Evolutionary conservation across 2,329 filamentous ascomycete genomes (phyloP), one percentile per base, ranked within the genome.

Genomic region (Aspergillus sp.): DNA sequence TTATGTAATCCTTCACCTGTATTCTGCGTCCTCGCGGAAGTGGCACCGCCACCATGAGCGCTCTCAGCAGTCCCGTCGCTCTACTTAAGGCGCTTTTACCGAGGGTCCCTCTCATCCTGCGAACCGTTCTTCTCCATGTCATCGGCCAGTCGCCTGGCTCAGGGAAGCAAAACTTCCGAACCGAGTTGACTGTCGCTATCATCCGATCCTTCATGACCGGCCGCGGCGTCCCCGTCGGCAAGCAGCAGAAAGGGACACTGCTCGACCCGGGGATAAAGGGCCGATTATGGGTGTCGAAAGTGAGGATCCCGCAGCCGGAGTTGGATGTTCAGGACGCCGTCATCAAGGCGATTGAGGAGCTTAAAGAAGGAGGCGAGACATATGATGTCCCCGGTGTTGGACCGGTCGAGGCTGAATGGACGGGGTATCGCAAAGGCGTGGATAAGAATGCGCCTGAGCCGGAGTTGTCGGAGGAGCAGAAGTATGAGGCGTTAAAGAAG

Each of bases 231-330:
- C 79, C 85, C 25, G 75, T 96, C 23, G 78, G 82, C 0, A 82
- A 85, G 59, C 76, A 83, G 6, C 93, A 97, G 73, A 78, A 76
- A 43, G 66, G 84, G n/a, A 83, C 84, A 1, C 76, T 84, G 45
- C 84, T 80, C 57, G 88, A 90, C 54, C 83, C 83, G 0, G 86
- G 85, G 0, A 79, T 96, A 68, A 92, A 90, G 70, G 91, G 91
- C 3, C 84, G 84, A 45, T 86, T 95, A 63, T 97, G 93, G 93
- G 81, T 96, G 23, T 88, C 87, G 66, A 89, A 85, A 55, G 87
- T 90, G 43, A 84, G 82, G 0, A 77, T 91, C 15, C 83, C 85
- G 0, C 76, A 77, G 2, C 89, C 84, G 0, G 81, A 75, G 47
- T 57, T 84, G 79, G 73, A 72, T 45, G 70, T 77, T 9, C 69